Evolutionary conservation across 1,139 yeast genomes (phyloP), one percentile per base, ranked within the genome.

Genomic region (Debaryomyces nepalensis): DNA sequence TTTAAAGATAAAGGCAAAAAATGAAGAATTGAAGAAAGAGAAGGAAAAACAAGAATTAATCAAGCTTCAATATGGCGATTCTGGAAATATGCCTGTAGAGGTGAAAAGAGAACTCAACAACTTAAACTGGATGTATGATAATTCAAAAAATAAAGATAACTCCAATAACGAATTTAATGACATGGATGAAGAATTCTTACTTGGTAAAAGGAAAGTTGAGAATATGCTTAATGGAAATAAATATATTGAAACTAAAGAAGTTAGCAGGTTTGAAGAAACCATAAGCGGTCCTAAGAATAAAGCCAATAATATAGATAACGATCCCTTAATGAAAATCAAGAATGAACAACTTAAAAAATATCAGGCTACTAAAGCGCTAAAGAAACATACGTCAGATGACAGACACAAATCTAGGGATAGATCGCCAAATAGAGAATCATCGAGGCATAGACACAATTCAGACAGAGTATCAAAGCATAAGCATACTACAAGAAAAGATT

Each of bases 71-170:
- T 75, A 75, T 52, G 70, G 72, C 23, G 61, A 59, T 51, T 55
- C 59, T 36, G 54, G 59, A 50, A 68, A 45, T 50, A 63, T 57
- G 55, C 74, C 67, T 11, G 52, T 60, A 19, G 58, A 58, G 11
- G 73, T 72, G 12, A 81, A 79, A 30, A 63, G 74, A 40, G 71
- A 73, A 44, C 64, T 75, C 21, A 70, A 64, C 37, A 80, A 79
- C 47, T 65, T 89, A 41, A 86, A 81, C 42, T 91, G 97, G 97
- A 90, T 91, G 96, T 91, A 91, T 57, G 79, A 85, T 14, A 81
- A 74, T 26, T 65, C 59, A 35, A 42, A 38, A 38, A 49, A 18
- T 22, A 55, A 18, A 9, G 12, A 6, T 21, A 19, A 22, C 5
- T 14, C 47, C 22, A 61, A 65, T 36, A 57, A 58, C 11, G 54